phyloP scores from a whole-genome alignment of 2,329 filamentous ascomycete species.

The Chalaropsis ovoidea region DNA sequence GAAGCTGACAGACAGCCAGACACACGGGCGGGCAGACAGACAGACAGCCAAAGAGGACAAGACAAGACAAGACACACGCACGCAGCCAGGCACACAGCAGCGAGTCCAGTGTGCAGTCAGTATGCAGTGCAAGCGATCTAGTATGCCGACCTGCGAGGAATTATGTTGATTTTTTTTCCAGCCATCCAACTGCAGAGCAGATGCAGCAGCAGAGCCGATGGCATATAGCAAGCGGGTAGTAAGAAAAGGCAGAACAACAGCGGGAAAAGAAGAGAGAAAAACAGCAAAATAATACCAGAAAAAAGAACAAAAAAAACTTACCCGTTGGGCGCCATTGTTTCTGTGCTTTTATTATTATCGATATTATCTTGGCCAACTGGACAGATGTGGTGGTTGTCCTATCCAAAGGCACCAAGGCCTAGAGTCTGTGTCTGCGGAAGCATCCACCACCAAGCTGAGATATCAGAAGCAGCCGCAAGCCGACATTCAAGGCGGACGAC shows the following conservation, averaged over 20 bases:
- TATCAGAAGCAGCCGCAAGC: not conserved
- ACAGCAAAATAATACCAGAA: not conserved
- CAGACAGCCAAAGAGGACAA: not conserved
- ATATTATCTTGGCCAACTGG: not conserved
- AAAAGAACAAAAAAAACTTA: too few relatives aligned
- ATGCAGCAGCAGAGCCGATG: not conserved
- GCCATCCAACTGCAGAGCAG: slow-evolving; percentile 8
- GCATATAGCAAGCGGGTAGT: not conserved
- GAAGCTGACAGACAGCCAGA: not conserved
- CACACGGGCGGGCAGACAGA: not conserved
- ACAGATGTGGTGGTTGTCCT: not conserved
- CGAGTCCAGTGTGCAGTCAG: not conserved
- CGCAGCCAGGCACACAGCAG: not conserved
- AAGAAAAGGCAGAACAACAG: not conserved
- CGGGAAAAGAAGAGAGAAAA: not conserved
- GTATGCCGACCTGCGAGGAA: not conserved
- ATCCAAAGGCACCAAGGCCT: slow-evolving; percentile 13
- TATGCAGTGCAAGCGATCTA: not conserved
- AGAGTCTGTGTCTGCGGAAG: slow-evolving; percentile 2
- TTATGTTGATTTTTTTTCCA: not conserved
- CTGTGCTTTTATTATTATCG: not conserved
- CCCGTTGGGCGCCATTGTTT: slow-evolving; percentile 18
- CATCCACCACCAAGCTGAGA: slow-evolving; percentile 4
- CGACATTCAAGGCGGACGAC: not conserved
- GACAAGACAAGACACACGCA: not conserved